phyloP scores from a whole-genome alignment of 1,284 basidiomycete species.

The Moesziomyces globuligerus region DNA sequence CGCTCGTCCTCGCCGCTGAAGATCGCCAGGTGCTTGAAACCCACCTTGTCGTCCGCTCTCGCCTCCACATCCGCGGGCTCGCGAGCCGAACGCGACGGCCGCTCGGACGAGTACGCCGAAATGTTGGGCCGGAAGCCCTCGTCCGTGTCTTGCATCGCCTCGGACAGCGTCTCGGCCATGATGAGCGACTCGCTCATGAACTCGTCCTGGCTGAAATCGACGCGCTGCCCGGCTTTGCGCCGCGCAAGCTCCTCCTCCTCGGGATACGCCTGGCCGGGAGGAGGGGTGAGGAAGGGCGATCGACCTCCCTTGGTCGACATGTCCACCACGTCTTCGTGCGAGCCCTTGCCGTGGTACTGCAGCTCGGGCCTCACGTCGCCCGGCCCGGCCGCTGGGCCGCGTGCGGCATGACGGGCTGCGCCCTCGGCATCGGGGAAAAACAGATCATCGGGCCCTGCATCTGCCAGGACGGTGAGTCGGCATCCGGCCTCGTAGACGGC shows the following conservation, averaged over 20 bases:
- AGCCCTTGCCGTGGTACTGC: neutral
- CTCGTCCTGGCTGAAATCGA: slow-evolving; percentile 34
- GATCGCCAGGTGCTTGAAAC: slow-evolving; percentile 72
- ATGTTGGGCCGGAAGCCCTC: slow-evolving; percentile 75
- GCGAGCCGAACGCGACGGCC: neutral
- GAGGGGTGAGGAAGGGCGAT: slow-evolving; percentile 37
- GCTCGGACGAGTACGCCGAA: slow-evolving; percentile 70
- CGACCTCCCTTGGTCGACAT: slow-evolving; percentile 47
- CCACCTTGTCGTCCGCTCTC: slow-evolving; percentile 61
- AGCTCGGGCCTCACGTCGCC: slow-evolving; percentile 36
- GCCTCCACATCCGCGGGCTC: neutral
- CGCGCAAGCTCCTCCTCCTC: slow-evolving; percentile 30
- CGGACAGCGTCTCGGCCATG: slow-evolving; percentile 74
- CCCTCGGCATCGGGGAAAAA: slow-evolving; percentile 72
- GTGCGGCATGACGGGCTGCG: slow-evolving; percentile 27
- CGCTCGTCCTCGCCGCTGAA: slow-evolving; percentile 78
- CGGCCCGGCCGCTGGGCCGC: slow-evolving; percentile 40
- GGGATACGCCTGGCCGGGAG: slow-evolving; percentile 32
- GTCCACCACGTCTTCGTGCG: slow-evolving; percentile 46
- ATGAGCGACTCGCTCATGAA: slow-evolving; percentile 70
- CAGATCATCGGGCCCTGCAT: slow-evolving; percentile 71
- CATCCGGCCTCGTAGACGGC: slow-evolving; percentile 72
- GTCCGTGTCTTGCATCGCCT: slow-evolving; percentile 70
- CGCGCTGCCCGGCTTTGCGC: slow-evolving; percentile 11
- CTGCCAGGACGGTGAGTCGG: slow-evolving; percentile 69